Percentiles rank a stretch among this genome's conserved stretches.
Evolutionary conservation across 192 early-diverging fungal species (phyloP).

Genomic region (Coemansia sp.): DNA sequence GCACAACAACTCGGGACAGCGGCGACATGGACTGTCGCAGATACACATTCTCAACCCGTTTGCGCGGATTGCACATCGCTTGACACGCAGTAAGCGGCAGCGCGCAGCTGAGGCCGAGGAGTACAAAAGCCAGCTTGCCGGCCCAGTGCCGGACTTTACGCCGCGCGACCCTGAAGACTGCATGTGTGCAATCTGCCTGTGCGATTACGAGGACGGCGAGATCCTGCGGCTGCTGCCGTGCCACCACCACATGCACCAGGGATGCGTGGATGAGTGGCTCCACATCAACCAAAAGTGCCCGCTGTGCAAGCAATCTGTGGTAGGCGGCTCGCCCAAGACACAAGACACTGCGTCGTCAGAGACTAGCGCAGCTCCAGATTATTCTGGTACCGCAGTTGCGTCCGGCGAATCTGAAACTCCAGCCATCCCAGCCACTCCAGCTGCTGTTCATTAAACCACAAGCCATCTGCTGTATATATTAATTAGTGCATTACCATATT

Average conservation of each 20-base stretch:
- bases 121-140: conserved; percentile 46
- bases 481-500: too few relatives aligned
- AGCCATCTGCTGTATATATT: background rate
- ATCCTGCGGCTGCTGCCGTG: conserved; percentile 71
- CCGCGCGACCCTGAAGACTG: conserved; percentile 63
- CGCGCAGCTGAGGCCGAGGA: conserved; percentile 39
- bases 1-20: conserved; percentile 13
- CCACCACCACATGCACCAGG: conserved; percentile 78
- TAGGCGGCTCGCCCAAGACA: background rate
- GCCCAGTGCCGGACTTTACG: conserved; percentile 51
- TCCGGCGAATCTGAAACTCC: background rate
- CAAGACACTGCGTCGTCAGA: conserved; percentile 1
- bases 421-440: background rate
- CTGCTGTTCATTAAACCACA: background rate
- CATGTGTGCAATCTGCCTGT: conserved; percentile 78
- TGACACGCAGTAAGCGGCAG: conserved; percentile 45
- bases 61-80: conserved; percentile 42
- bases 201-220: conserved; percentile 75
- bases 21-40: conserved; percentile 29
- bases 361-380: conserved; percentile 3
- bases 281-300: conserved; percentile 72
- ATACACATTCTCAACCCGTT: conserved; percentile 45
- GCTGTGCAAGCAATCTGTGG: conserved; percentile 66
- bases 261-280: conserved; percentile 83
- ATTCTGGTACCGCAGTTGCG: background rate